Evolutionary conservation across 2,329 filamentous ascomycete species (phyloP), one percentile per base, ranked within the genome.

Genomic region (Exophiala mesophila): DNA sequence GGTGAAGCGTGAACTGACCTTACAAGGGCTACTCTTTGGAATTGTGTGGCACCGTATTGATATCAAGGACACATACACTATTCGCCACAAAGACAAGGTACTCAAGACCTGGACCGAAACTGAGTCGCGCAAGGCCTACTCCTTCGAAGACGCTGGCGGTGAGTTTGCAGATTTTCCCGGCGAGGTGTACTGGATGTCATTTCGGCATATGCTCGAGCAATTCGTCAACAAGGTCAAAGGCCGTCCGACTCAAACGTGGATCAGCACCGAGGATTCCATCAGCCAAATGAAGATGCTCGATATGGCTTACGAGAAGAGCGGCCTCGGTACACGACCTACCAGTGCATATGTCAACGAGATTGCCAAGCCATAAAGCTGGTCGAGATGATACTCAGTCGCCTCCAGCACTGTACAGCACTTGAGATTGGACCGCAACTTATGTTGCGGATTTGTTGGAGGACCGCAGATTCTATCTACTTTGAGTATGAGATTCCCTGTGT

Each of bases 211-310:
- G 59, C 59, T 76, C 20, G 70, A 74, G 55, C 60, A 66, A 45
- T 76, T 76, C 52, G 68, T 74, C 9, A 66, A 73, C 55, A 58
- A 56, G 21, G 50, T 74, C 34, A 64, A 63, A 33, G 67, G 66
- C 1, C 57, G 63, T 1, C 45, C 63, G 39, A 15, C 17, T 3
- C 21, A 32, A 5, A 29, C 34, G 2, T 73, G 70, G 67, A 57
- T 74, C 5, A 53, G 57, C 12, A 52, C 50, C 2, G 64, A 70
- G 36, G 69, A 73, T 45, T 69, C 63, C 18, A 59, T 74, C 17
- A 54, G 54, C 15, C 66, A 65, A 61, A 71, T 70, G 66, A 62
- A 55, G 56, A 67, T 68, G 58, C 54, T 74, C 20, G 72, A 75
- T 51, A 62, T 64, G 59, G 67, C 65, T 2, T 74, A 74, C 51